Base-by-base conservation (phyloP, 129 eudicot genomes). In the Lonicera japonica region DNA sequence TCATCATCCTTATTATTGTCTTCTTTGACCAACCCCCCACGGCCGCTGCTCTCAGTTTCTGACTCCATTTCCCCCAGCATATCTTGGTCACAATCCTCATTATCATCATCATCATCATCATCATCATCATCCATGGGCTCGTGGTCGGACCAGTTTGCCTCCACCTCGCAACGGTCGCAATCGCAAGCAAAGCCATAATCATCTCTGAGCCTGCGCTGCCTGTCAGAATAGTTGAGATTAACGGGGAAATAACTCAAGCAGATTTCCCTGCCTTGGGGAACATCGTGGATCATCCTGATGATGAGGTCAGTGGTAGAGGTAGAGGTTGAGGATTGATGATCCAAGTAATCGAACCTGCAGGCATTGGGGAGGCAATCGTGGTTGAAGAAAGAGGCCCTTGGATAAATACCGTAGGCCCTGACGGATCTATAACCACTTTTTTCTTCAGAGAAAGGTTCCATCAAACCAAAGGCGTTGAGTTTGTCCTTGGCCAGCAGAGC, bases 331-430 rank as follows among this genome's bases (percentile, higher is more conserved):
- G 2, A 51, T 39, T 59, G 54, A 7, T 59, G 63, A 25, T 92
- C 96, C 18, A 91, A 66, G 36, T 87, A 92, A 61, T 92, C 98
- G 59, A 87, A 92, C 70, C 96, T 85, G 41, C 96, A 92, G 8
- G 91, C 96, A 64, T 92, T 92, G 0, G 98, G 98, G 9, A 92
- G 83, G 75, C 98, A 92, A 65, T 92, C 98, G 34, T 92, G 98
- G 60, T 92, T 92, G 71, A 92, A 87, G 41, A 92, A 87, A 0
- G 96, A 82, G 0, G 96, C 96, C 17, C 55, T 67, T 0, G 95
- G 96, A 45, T 91, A 91, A 12, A 91, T 75, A 9, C 88, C 98
- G 25, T 92, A 92, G 5, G 96, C 96, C 68, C 98, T 75, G 19
- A 92, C 98, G 0, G 96, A 80, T 69, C 96, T 80, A 61, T 76